Evolutionary conservation across 1,284 basidiomycete species (phyloP), one percentile per base, ranked within the genome.

Genomic region (Cutaneotrichosporon cavernicola): DNA sequence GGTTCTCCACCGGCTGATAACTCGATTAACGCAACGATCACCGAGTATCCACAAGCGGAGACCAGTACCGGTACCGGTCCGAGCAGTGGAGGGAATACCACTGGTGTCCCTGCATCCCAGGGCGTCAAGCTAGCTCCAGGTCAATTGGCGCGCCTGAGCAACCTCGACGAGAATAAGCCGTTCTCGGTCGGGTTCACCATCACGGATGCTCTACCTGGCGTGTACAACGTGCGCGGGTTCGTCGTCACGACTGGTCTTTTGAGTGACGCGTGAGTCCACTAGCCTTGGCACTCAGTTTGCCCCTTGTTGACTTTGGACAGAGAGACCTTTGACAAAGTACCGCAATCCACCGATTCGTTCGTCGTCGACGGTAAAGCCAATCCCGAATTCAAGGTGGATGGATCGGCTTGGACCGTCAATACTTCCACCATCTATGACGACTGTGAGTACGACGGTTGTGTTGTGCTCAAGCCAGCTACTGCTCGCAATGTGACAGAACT

Each of bases 191-290:
- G 38, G 31, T 34, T 55, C 26, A 30, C 22, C 8, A 56, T 38
- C 38, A 18, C 32, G 5, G 38, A 30, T 14, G 22, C 21, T 4
- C 26, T 22, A 5, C 55, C 36, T 5, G 21, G 55, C 36, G 38
- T 56, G 21, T 56, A 56, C 55, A 56, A 38, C 30, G 55, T 56
- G 16, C n/a, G 38, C 21, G 30, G 34, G 4, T 16, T 36, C 11
- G 13, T 38, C 14, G 55, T 43, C 13, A 26, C 10, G 38, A 56
- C 53, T 5, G 22, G 21, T 2, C 13, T 56, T 10, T 26, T 10
- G n/a, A 56, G 36, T 30, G 36, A 56, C 22, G 22, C 55, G 22
- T 30, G 13, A 30, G 38, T 22, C 18, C 18, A 26, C 26, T 8
- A 21, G 13, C 18, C 14, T 22, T 40, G 14, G 16, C 8, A 13